Conservation (phyloP, 169 alveolate species). For the Plasmodium relictum region DNA sequence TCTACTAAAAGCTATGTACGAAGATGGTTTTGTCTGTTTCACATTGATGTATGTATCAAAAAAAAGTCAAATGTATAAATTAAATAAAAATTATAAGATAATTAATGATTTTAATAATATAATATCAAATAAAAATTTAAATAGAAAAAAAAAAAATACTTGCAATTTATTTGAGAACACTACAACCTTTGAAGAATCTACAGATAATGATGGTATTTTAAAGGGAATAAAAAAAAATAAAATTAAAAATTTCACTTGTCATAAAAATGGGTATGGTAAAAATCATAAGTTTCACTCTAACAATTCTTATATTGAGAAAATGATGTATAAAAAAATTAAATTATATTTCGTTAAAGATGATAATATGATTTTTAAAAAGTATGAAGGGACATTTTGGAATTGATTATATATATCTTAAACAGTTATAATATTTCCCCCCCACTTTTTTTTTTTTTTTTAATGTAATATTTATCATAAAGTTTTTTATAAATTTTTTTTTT, state of each 20-base stretch:
- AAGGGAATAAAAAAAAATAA: background rate
- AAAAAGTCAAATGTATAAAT: constrained; percentile 65
- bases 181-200: constrained; percentile 20
- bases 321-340: constrained; percentile 58
- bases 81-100: constrained; percentile 54
- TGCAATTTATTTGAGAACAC: constrained; percentile 44
- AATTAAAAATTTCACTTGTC: background rate
- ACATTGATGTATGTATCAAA: constrained; percentile 53
- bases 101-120: constrained; percentile 40
- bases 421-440: background rate
- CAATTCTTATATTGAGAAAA: constrained; percentile 26
- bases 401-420: constrained; percentile 3
- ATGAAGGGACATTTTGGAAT: constrained; percentile 60
- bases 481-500: background rate
- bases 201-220: background rate
- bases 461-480: background rate
- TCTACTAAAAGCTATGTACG: constrained; percentile 62
- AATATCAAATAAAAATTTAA: constrained; percentile 9
- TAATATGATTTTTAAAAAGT: constrained; percentile 59
- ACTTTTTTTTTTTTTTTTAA: background rate
- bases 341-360: constrained; percentile 55
- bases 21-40: constrained; percentile 45
- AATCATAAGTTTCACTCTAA: background rate
- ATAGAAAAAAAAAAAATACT: constrained; percentile 9
- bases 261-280: background rate